These are phyloP conservation scores for Microbotryum intermedium DNA, from an alignment of 1,284 basidiomycete species.

Conservation along the genomic window DNA sequence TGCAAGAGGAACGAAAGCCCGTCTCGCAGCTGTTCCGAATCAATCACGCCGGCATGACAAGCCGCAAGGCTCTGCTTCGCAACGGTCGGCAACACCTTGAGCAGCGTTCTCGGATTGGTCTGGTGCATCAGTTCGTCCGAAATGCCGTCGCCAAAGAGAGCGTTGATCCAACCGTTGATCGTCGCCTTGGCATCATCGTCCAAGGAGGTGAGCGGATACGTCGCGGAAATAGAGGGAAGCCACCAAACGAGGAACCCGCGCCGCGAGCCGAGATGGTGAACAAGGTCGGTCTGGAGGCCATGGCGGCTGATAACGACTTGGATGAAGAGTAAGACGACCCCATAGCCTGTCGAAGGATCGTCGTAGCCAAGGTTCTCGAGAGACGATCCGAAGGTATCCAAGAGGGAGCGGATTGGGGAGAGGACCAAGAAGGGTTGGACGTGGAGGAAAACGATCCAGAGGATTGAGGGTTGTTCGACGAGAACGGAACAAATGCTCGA, in stretches of 20 bases:
- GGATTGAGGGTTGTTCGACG: background rate
- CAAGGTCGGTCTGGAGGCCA: constrained; percentile 21
- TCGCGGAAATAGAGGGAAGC: constrained; percentile 31
- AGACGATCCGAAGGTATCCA: constrained; percentile 13
- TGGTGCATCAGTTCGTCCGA: constrained; percentile 40
- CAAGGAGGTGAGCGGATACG: constrained; percentile 36
- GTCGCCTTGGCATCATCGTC: constrained; percentile 35
- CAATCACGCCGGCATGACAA: constrained; percentile 42
- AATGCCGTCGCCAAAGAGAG: constrained; percentile 41
- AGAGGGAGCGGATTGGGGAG: constrained; percentile 7
- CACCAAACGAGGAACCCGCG: constrained; percentile 25
- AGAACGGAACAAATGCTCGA: constrained; percentile 5
- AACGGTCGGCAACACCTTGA: constrained; percentile 44
- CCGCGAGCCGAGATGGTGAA: constrained; percentile 28
- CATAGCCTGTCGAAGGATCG: constrained; percentile 33
- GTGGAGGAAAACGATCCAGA: constrained; percentile 17
- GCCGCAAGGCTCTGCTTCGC: constrained; percentile 46
- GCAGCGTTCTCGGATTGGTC: constrained; percentile 43
- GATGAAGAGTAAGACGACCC: constrained; percentile 38
- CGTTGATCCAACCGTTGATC: constrained; percentile 38
- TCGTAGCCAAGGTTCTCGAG: constrained; percentile 14
- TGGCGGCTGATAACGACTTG: constrained; percentile 35
- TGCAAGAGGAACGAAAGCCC: constrained; percentile 48
- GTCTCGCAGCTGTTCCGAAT: constrained; percentile 44
- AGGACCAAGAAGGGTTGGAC: constrained; percentile 14